Conservation (phyloP, 2,329 filamentous ascomycete genomes). For the Talaromyces sp. region DNA sequence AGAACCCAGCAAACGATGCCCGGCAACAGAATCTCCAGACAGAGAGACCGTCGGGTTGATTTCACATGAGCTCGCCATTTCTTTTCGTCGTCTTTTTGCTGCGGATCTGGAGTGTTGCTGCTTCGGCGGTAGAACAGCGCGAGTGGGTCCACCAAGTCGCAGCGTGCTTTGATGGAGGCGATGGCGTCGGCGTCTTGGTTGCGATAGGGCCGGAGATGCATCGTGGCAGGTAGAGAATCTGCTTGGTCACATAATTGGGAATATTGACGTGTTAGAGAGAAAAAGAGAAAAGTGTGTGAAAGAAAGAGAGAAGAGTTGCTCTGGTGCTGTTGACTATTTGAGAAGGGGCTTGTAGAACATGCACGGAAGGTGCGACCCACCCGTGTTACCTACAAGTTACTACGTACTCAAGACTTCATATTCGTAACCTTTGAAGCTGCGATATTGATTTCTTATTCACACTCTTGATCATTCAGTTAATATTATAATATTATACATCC, state of each 20-base stretch:
- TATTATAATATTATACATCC: neutral
- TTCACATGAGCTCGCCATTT: slow-evolving; percentile 6
- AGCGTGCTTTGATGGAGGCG: slow-evolving; percentile 8
- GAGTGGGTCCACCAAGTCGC: slow-evolving; percentile 9
- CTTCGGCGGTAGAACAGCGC: slow-evolving; percentile 5
- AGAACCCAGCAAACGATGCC: slow-evolving; percentile 6
- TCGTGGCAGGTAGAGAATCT: neutral
- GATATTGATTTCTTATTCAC: neutral
- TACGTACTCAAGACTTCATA: neutral
- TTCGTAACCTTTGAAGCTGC: neutral
- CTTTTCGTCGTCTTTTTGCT: neutral
- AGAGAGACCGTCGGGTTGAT: neutral
- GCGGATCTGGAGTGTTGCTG: neutral
- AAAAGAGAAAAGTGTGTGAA: neutral
- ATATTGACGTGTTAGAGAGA: neutral
- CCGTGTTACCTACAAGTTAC: neutral
- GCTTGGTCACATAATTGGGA: neutral
- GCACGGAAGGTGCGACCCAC: neutral
- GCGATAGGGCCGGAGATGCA: slow-evolving; percentile 8
- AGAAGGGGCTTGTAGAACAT: neutral
- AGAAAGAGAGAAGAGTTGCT: neutral
- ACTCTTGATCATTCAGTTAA: neutral
- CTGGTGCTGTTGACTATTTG: neutral
- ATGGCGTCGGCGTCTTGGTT: slow-evolving; percentile 1
- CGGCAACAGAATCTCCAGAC: neutral